Evolutionary conservation across 202 grass and related monocot species (phyloP), one percentile per base, ranked within the genome.

Genomic region (Carex arenaria): DNA sequence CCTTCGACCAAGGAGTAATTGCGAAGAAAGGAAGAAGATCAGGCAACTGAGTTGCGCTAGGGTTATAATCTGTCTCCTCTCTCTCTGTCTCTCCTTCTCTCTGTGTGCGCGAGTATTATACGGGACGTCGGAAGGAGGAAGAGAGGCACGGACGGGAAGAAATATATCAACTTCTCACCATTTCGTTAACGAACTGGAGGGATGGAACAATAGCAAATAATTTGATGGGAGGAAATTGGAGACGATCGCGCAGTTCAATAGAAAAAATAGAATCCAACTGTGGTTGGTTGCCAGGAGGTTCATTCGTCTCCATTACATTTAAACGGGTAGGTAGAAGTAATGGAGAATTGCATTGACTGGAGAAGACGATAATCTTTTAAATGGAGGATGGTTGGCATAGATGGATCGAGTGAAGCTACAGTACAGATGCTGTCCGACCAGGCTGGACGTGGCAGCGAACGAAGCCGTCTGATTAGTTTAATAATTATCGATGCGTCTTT

Each of bases 31-130:
- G 22, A 17, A 14, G 34, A 80, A 81, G 78, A 45, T 80, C 11
- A 23, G 19, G 61, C 18, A 80, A 26, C 12, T 2, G 19, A 34
- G 34, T 67, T 53, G 20, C 59, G 61, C 45, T 67, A 67, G 61
- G 70, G 40, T 67, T 40, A 40, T 40, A 40, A 40, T 40, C 34
- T 36, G 4, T 36, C 34, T 36, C 34, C 34, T 36, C 38, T 67
- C 61, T 12, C 31, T 15, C 12, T 17, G 2, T 74, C 31, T 84
- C 82, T 57, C 18, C 52, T 5, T 79, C 83, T 85, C 72, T 85
- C 43, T 68, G 52, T 61, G 22, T 84, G 51, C 72, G 18, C 18
- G 4, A 14, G 63, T 13, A 7, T 66, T 28, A n/a, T 14, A 52
- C 40, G 59, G n/a, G 26, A 20, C 45, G 45, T 49, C 45, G 45